phyloP scores from a whole-genome alignment of 495 filamentous ascomycete species.

The Apiosordaria backusii region DNA sequence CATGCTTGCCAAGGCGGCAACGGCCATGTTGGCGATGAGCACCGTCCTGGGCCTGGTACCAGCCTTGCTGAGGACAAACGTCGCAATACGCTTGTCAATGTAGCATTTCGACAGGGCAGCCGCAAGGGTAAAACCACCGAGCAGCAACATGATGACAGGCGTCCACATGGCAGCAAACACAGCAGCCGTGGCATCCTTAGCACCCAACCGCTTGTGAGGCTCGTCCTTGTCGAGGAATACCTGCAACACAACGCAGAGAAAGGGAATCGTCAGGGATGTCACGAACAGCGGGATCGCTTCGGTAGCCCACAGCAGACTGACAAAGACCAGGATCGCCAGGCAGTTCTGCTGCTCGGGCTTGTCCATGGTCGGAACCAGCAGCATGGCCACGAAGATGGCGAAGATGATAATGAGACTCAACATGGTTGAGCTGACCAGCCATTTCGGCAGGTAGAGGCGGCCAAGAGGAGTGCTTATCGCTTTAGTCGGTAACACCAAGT shows the following conservation, averaged over 20 bases:
- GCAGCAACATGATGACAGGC: slow-evolving; percentile 95
- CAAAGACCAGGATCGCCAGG: slow-evolving; percentile 87
- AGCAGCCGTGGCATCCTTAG: slow-evolving; percentile 71
- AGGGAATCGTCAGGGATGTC: slow-evolving; percentile 88
- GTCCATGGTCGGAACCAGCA: slow-evolving; percentile 73
- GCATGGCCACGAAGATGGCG: slow-evolving; percentile 65
- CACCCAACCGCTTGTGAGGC: slow-evolving; percentile 63
- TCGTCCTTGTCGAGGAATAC: slow-evolving; percentile 76
- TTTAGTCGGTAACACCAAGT: slow-evolving; percentile 50
- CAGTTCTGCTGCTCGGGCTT: slow-evolving; percentile 91
- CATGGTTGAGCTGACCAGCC: slow-evolving; percentile 80
- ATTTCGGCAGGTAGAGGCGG: slow-evolving; percentile 66
- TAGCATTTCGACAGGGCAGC: slow-evolving; percentile 95
- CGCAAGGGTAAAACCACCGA: slow-evolving; percentile 94
- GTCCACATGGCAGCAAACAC: slow-evolving; percentile 98
- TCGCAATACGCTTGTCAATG: slow-evolving; percentile 95
- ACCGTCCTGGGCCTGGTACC: slow-evolving; percentile 85
- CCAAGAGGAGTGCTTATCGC: slow-evolving; percentile 80
- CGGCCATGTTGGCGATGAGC: slow-evolving; percentile 94
- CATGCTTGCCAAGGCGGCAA: slow-evolving; percentile 96
- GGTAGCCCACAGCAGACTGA: slow-evolving; percentile 93
- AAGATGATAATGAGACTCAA: slow-evolving; percentile 69
- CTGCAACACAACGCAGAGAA: slow-evolving; percentile 80
- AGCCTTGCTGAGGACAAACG: slow-evolving; percentile 94
- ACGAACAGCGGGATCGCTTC: slow-evolving; percentile 98